Base-by-base conservation (phyloP, 2,329 filamentous ascomycete species). In the Colletotrichum noveboracense region DNA sequence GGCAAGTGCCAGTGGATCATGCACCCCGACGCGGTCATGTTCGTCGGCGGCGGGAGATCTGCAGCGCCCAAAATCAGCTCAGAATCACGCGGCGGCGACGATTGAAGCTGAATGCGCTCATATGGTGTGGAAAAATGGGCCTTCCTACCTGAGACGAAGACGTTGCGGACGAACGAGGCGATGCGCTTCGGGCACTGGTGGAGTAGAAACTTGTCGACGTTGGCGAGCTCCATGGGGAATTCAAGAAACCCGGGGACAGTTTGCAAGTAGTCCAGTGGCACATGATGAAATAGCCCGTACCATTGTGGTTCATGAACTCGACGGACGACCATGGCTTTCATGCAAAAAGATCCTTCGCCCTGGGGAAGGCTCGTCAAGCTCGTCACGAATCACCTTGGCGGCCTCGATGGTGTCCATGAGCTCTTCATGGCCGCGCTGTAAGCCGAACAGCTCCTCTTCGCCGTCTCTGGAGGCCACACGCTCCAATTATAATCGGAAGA, bases 401-500 rank as follows among this genome's bases (percentile, higher is more conserved):
- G 92, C 87, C 76, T 91, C 87, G 79, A 98, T 95, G 26, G 99
- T 96, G 28, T 98, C 94, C 24, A 93, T 87, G 77, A 99, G 91
- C 82, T 98, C 96, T 8, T 90, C 86, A 72, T 93, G 93, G 2
- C 95, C 96, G 79, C 95, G 93, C 38, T 93, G 90, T 81, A 98
- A 98, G 62, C 93, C 93, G 80, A 98, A 98, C 2, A 94, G 90
- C 70, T 96, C 94, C 5, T 84, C 88, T 75, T 97, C 95, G 30
- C 93, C 91, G 78, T 97, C 95, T 26, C 96, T 93, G 0, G 93
- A 94, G 78, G 93, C 95, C 70, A 96, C 95, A 56, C 96, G 90
- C 78, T 94, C 93, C 30, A 99, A 90, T 0, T 97, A 97, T 26
- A 99, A 88, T 9, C 96, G 93, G 66, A 99, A 88, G 68, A 98